These are phyloP conservation scores for Colletotrichum aenigma DNA, from an alignment of 2,329 filamentous ascomycete genomes.

Conservation along the genomic window DNA sequence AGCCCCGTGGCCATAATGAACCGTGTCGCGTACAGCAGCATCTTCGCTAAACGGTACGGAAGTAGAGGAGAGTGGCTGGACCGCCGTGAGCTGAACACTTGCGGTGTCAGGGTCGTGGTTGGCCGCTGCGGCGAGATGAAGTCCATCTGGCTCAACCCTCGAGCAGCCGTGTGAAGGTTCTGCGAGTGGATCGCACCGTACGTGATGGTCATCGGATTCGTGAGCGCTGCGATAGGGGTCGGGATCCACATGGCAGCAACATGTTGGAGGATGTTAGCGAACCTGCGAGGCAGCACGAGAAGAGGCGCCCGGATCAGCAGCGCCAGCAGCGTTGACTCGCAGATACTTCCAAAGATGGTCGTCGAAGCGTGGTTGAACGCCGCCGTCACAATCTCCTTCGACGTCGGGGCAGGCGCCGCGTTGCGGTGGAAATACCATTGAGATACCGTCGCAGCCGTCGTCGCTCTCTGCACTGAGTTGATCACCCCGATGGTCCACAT, in stretches of 20 bases:
- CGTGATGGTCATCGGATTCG: slow-evolving; percentile 89
- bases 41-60: slow-evolving; percentile 88
- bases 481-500: slow-evolving; percentile 92
- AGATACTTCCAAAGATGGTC: slow-evolving; percentile 91
- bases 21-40: slow-evolving; percentile 87
- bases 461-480: slow-evolving; percentile 86
- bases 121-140: slow-evolving; percentile 77
- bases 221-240: slow-evolving; percentile 82
- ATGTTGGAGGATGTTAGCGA: slow-evolving; percentile 69
- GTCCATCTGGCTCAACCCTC: slow-evolving; percentile 80
- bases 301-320: slow-evolving; percentile 84
- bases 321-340: slow-evolving; percentile 81
- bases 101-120: slow-evolving; percentile 72
- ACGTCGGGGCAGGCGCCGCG: slow-evolving; percentile 76
- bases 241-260: slow-evolving; percentile 82
- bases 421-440: slow-evolving; percentile 99
- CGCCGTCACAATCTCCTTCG: slow-evolving; percentile 80
- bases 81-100: slow-evolving; percentile 44
- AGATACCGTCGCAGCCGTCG: slow-evolving; percentile 92
- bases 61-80: slow-evolving; percentile 55
- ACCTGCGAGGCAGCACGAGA: slow-evolving; percentile 77
- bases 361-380: slow-evolving; percentile 82
- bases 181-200: slow-evolving; percentile 94
- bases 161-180: slow-evolving; percentile 76
- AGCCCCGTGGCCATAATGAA: slow-evolving; percentile 90